These are phyloP conservation scores for Penicillium alfredii DNA, from an alignment of 495 filamentous ascomycete species.

Conservation along the genomic window DNA sequence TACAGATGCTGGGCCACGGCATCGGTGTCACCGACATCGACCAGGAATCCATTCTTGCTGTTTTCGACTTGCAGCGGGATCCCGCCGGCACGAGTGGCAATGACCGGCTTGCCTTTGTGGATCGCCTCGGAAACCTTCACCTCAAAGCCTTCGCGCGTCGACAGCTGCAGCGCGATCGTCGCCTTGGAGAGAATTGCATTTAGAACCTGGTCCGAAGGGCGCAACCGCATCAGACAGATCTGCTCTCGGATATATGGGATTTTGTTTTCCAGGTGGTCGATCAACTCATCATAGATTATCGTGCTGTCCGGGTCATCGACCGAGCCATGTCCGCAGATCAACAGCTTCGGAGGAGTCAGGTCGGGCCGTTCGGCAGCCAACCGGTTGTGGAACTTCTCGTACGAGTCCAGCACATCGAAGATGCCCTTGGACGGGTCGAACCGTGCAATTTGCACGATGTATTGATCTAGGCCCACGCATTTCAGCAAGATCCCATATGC, in stretches of 20 bases:
- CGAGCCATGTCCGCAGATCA: conserved; percentile 74
- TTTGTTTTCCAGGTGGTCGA: conserved; percentile 56
- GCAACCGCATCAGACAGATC: conserved; percentile 71
- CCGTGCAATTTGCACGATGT: conserved; percentile 76
- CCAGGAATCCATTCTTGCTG: conserved; percentile 69
- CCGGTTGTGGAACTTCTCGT: conserved; percentile 62
- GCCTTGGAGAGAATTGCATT: conserved; percentile 74
- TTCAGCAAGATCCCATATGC: too few relatives aligned
- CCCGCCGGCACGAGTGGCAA: conserved; percentile 72
- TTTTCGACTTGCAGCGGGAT: conserved; percentile 78
- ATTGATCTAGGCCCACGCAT: too few relatives aligned
- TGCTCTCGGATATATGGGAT: conserved; percentile 47
- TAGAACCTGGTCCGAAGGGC: conserved; percentile 74
- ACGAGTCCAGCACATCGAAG: conserved; percentile 70
- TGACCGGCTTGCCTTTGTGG: conserved; percentile 77
- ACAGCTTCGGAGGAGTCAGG: conserved; percentile 59
- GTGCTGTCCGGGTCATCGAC: conserved; percentile 81
- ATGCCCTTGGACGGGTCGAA: conserved; percentile 89
- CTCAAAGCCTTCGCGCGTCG: conserved; percentile 81
- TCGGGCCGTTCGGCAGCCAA: conserved; percentile 41
- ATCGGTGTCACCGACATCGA: conserved; percentile 65
- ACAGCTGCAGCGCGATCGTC: conserved; percentile 71
- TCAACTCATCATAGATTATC: conserved; percentile 64
- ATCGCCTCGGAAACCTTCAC: conserved; percentile 86
- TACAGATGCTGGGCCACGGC: conserved; percentile 66